Percentiles rank a stretch among this genome's conserved stretches.
Conservation (phyloP, 441 rosid genomes). For the Eutrema salsugineum region DNA sequence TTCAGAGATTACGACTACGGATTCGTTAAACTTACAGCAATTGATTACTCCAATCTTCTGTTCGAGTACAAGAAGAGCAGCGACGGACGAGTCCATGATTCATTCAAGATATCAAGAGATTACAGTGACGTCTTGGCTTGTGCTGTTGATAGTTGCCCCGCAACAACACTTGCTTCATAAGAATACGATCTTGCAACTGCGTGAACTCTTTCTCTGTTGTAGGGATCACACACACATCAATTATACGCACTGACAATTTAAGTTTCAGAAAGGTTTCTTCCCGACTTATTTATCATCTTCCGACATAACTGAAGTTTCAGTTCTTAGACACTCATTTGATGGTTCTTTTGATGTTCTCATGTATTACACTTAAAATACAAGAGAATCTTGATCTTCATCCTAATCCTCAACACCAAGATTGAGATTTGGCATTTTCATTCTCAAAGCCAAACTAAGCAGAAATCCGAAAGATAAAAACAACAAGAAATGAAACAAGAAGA, state of each 20-base stretch:
- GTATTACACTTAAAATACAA: slow-evolving; percentile 14
- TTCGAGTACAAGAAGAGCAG: slow-evolving; percentile 88
- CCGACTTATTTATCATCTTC: neutral
- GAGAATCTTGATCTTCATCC: slow-evolving; percentile 23
- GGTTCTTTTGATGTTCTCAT: slow-evolving; percentile 18
- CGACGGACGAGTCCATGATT: slow-evolving; percentile 70
- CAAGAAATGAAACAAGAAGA: neutral
- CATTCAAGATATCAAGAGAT: slow-evolving; percentile 62
- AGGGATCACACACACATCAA: neutral
- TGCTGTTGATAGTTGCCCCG: slow-evolving; percentile 60
- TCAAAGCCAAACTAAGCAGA: slow-evolving; percentile 19
- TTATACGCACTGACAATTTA: neutral
- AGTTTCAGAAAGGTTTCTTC: neutral
- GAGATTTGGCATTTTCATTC: slow-evolving; percentile 24
- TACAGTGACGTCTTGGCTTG: slow-evolving; percentile 72
- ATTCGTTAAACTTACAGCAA: slow-evolving; percentile 64
- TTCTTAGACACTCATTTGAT: neutral
- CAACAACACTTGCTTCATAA: slow-evolving; percentile 53
- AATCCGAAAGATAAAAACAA: neutral
- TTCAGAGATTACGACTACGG: slow-evolving; percentile 66
- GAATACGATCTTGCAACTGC: neutral
- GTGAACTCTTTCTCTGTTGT: neutral
- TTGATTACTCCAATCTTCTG: slow-evolving; percentile 56
- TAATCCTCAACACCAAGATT: neutral
- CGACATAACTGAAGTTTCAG: neutral